Evolutionary conservation across 2,329 filamentous ascomycete genomes (phyloP).

Genomic region (Calycina herbarum): DNA sequence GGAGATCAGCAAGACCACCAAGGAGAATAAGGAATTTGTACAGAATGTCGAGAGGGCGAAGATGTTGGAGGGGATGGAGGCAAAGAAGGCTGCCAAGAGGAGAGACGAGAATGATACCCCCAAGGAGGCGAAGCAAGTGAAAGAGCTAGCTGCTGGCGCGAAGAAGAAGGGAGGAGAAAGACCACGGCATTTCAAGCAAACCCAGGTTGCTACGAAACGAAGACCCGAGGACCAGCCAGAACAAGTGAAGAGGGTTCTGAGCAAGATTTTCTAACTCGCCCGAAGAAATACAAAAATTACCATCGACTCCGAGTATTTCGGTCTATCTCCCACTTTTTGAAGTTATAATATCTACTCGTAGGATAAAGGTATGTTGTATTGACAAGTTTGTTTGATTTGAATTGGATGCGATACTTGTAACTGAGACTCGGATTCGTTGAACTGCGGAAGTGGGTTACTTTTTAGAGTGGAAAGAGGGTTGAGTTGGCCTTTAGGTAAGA

Average conservation of each 20-base stretch:
- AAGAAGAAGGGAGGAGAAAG: constrained; percentile 38
- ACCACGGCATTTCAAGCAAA: constrained; percentile 66
- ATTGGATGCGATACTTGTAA: too few relatives aligned
- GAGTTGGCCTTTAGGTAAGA: too few relatives aligned
- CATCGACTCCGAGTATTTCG: neutral
- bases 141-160: constrained; percentile 21
- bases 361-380: too few relatives aligned
- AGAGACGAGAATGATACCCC: constrained; percentile 37
- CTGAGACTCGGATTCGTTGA: too few relatives aligned
- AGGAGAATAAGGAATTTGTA: constrained; percentile 80
- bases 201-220: constrained; percentile 54
- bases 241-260: constrained; percentile 59
- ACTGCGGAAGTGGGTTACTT: too few relatives aligned
- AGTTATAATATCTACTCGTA: too few relatives aligned
- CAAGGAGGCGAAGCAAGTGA: constrained; percentile 24
- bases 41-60: constrained; percentile 77
- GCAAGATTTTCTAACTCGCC: constrained; percentile 60
- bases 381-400: too few relatives aligned
- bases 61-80: constrained; percentile 73
- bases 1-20: constrained; percentile 72
- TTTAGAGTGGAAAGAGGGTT: too few relatives aligned
- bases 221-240: constrained; percentile 50
- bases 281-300: neutral
- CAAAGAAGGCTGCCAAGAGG: constrained; percentile 53
- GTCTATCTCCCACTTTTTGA: too few relatives aligned